These are phyloP conservation scores for Ganoderma resinaceum DNA, from an alignment of 1,284 basidiomycete species.

Conservation along the genomic window DNA sequence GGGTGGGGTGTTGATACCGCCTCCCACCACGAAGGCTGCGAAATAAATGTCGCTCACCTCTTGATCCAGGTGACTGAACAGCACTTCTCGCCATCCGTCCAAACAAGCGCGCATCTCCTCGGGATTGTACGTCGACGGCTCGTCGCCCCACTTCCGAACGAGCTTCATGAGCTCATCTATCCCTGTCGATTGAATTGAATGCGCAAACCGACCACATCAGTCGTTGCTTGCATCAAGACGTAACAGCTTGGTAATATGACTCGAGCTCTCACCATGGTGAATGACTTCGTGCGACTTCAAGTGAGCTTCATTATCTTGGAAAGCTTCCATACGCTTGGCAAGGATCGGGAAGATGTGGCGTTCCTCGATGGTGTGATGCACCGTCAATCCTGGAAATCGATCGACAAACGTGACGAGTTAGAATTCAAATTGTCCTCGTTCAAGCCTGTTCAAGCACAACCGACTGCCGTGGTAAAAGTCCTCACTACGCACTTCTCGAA, in stretches of 20 bases:
- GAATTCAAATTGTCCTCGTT: background rate
- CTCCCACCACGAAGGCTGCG: background rate
- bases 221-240: background rate
- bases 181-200: conserved; percentile 43
- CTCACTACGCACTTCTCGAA: conserved; percentile 20
- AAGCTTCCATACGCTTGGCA: conserved; percentile 67
- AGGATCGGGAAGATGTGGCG: conserved; percentile 69
- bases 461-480: no score
- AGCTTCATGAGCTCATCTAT: conserved; percentile 59
- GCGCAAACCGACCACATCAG: background rate
- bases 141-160: conserved; percentile 53
- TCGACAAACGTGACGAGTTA: background rate
- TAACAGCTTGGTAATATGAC: background rate
- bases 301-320: conserved; percentile 60
- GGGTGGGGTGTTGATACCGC: background rate
- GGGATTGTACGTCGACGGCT: conserved; percentile 62
- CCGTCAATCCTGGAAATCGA: conserved; percentile 52
- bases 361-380: conserved; percentile 75
- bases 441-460: background rate
- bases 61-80: conserved; percentile 74
- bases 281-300: conserved; percentile 70
- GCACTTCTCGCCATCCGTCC: conserved; percentile 66
- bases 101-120: conserved; percentile 62
- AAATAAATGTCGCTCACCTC: conserved; percentile 51
- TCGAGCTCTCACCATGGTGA: conserved; percentile 57